phyloP scores from a whole-genome alignment of 1,284 basidiomycete genomes.

The Phenoliferia sp. region DNA sequence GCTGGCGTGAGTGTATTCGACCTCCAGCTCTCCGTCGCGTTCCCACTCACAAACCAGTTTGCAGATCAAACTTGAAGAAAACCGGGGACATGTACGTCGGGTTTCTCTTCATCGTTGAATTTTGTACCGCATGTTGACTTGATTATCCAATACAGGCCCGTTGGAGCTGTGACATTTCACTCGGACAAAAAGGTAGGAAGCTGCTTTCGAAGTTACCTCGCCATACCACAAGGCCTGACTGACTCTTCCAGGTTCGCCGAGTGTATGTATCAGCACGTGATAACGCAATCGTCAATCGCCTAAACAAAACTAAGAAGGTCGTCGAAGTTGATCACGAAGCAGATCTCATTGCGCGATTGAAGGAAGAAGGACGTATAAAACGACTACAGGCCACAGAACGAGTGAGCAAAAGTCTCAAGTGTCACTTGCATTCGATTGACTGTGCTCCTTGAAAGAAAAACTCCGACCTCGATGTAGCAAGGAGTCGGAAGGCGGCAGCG shows the following conservation, averaged over 20 bases:
- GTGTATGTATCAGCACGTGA: constrained; percentile 76
- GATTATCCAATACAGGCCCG: not conserved
- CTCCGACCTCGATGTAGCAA: constrained; percentile 58
- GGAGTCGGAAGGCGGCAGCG: constrained; percentile 24
- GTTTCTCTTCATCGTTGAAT: not conserved
- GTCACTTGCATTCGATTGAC: too few relatives aligned
- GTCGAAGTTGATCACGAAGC: constrained; percentile 79
- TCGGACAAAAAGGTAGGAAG: constrained; percentile 69
- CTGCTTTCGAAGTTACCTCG: too few relatives aligned
- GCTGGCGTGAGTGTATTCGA: constrained; percentile 45
- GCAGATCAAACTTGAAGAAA: constrained; percentile 57
- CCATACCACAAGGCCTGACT: too few relatives aligned
- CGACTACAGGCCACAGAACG: constrained; percentile 55
- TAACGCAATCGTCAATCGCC: constrained; percentile 83
- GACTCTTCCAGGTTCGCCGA: not conserved
- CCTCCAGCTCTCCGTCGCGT: too few relatives aligned
- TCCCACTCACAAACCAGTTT: not conserved
- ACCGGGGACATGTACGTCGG: constrained; percentile 81
- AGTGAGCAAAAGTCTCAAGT: too few relatives aligned
- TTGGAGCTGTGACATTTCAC: constrained; percentile 87
- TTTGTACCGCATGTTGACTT: too few relatives aligned
- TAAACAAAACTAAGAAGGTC: constrained; percentile 70
- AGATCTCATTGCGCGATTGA: constrained; percentile 74
- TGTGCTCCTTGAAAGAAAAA: too few relatives aligned
- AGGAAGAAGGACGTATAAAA: constrained; percentile 64